These are phyloP conservation scores for Saitozyma sp. DNA, from an alignment of 768 basidiomycete species.

Conservation along the genomic window DNA sequence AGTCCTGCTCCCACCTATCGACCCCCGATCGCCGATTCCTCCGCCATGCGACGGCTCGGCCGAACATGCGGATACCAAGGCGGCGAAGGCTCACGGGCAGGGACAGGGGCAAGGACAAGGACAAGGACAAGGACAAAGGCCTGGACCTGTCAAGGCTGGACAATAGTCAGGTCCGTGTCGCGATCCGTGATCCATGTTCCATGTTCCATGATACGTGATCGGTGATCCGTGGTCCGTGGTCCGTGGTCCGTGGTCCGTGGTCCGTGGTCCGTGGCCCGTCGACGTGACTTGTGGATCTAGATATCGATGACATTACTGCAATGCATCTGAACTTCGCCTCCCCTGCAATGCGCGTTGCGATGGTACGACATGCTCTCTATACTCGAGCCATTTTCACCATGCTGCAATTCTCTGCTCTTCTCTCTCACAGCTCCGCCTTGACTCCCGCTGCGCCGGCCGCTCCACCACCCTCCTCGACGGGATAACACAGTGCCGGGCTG, in stretches of 20 bases:
- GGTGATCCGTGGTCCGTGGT: too few species aligned
- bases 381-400: background rate
- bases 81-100: slow-evolving; percentile 11
- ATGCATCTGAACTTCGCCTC: too few species aligned
- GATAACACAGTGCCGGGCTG: slow-evolving; percentile 74
- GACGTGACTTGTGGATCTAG: too few species aligned
- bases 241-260: too few species aligned
- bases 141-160: slow-evolving; percentile 14
- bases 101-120: background rate
- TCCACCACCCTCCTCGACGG: slow-evolving; percentile 39
- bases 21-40: slow-evolving; percentile 45
- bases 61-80: slow-evolving; percentile 4
- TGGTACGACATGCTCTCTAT: too few species aligned
- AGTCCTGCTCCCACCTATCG: slow-evolving; percentile 56
- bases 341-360: too few species aligned
- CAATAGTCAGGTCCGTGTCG: too few species aligned
- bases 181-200: too few species aligned
- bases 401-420: background rate
- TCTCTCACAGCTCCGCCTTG: slow-evolving; percentile 31
- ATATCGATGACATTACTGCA: too few species aligned
- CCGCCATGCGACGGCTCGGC: slow-evolving; percentile 29
- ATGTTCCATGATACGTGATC: too few species aligned
- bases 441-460: slow-evolving; percentile 8
- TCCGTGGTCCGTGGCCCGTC: too few species aligned
- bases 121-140: slow-evolving; percentile 2